Evolutionary conservation across 2,329 filamentous ascomycete genomes (phyloP).

Genomic region (Aspergillus amoenus): DNA sequence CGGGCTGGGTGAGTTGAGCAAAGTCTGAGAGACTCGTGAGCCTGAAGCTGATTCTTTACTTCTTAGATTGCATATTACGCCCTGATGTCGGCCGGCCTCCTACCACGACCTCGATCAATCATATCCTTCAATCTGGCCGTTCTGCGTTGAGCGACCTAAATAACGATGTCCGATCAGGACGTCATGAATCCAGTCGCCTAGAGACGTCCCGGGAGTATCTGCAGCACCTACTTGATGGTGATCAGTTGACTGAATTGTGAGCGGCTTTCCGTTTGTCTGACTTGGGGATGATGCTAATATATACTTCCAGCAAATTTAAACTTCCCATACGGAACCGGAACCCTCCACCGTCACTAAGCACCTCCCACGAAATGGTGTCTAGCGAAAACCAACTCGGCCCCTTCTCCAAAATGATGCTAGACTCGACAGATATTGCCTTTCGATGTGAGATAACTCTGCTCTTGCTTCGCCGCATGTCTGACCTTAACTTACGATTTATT

Average conservation of each 20-base stretch:
- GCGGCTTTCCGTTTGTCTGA: slow-evolving; percentile 13
- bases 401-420: slow-evolving; percentile 57
- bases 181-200: slow-evolving; percentile 59
- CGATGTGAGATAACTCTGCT: slow-evolving; percentile 35
- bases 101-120: slow-evolving; percentile 40
- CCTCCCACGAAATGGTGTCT: slow-evolving; percentile 22
- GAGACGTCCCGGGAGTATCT: slow-evolving; percentile 73
- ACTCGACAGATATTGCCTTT: slow-evolving; percentile 45
- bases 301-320: slow-evolving; percentile 40
- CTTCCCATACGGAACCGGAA: slow-evolving; percentile 30
- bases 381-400: slow-evolving; percentile 43
- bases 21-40: slow-evolving; percentile 13
- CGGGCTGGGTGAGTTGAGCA: slow-evolving; percentile 39
- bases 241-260: slow-evolving; percentile 55
- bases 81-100: slow-evolving; percentile 44
- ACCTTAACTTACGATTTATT: slow-evolving; percentile 16
- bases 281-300: slow-evolving; percentile 15
- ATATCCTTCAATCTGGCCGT: slow-evolving; percentile 52
- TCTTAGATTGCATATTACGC: slow-evolving; percentile 41
- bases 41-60: slow-evolving; percentile 21
- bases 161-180: slow-evolving; percentile 62
- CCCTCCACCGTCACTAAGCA: slow-evolving; percentile 19
- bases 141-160: slow-evolving; percentile 67
- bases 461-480: background rate
- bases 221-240: slow-evolving; percentile 68